Evolutionary conservation across 1,139 yeast species (phyloP).

Genomic region (Suzukiozyma palmioleophila): DNA sequence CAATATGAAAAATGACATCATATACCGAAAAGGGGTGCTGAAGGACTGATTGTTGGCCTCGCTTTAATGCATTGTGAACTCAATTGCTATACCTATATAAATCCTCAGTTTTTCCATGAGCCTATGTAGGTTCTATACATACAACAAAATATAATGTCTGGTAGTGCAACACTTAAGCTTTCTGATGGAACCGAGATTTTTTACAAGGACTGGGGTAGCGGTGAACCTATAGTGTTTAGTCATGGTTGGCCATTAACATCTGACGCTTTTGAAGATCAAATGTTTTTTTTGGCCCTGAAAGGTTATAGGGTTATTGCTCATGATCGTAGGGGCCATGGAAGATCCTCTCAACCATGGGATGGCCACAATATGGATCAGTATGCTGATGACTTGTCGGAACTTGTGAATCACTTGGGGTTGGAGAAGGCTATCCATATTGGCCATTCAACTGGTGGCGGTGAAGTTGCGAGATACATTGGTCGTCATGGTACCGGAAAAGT

Average conservation of each 20-base stretch:
- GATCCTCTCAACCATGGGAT: constrained; percentile 15
- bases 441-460: constrained; percentile 18
- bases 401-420: constrained; percentile 12
- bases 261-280: constrained; percentile 16
- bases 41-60: no score
- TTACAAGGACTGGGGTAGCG: constrained; percentile 16
- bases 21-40: no score
- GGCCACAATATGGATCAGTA: constrained; percentile 15
- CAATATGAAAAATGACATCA: no score
- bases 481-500: constrained; percentile 13
- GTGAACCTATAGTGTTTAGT: constrained; percentile 13
- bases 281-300: constrained; percentile 14
- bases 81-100: no score
- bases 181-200: constrained; percentile 13
- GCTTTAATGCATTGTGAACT: no score
- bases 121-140: no score
- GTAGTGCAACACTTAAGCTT: constrained; percentile 1
- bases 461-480: constrained; percentile 14
- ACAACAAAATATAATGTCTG: background rate
- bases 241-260: constrained; percentile 17
- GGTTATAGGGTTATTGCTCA: constrained; percentile 17
- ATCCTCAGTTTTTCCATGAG: no score
- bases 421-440: constrained; percentile 14
- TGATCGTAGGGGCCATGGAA: constrained; percentile 16
- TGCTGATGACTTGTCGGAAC: constrained; percentile 16